Evolutionary conservation across 1,284 basidiomycete genomes (phyloP), one percentile per base, ranked within the genome.

Genomic region (Ceratobasidium sp.): DNA sequence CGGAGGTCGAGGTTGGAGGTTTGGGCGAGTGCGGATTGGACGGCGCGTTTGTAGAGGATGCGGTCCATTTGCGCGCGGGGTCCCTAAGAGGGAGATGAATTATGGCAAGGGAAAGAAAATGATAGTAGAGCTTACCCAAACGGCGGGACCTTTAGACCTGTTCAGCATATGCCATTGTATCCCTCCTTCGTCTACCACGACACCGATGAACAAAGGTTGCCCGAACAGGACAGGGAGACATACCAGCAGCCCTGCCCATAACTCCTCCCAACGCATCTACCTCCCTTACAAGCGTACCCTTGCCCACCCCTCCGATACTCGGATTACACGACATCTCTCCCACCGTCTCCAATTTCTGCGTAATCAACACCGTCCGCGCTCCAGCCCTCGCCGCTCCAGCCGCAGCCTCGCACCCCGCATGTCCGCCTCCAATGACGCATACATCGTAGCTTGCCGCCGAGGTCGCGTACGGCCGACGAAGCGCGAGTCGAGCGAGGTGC

Each of bases 291-390:
- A 97, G 84, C 0, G 92, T 95, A 11, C 95, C 94, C 81, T 97
- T 96, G 2, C 94, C 94, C 8, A 97, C 91, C 27, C 94, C 92
- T 4, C 92, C 94, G 76, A 95, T 91, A 0, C 92, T 93, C 2
- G 94, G 95, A 80, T 97, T 96, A 80, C 95, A 96, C 22, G 94
- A 95, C 78, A 96, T 85, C 79, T 95, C 94, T 48, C 95, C 95
- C 48, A 96, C 88, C 0, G 90, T 95, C 65, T 91, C 88, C 24
- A 92, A 80, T 72, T 87, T 90, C 79, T 95, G 93, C 0, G 95
- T 96, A 68, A 97, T 82, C 3, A 97, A 85, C 2, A 95, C 78
- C 0, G 95, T 96, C 75, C 86, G 84, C 0, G 94, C 93, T 1
- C 94, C 93, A 0, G 90, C 89, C 41, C 95, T 85, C 1, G 95